These are phyloP conservation scores for Helichrysum umbraculigerum DNA, from an alignment of 129 eudicot species.

Conservation along the genomic window DNA sequence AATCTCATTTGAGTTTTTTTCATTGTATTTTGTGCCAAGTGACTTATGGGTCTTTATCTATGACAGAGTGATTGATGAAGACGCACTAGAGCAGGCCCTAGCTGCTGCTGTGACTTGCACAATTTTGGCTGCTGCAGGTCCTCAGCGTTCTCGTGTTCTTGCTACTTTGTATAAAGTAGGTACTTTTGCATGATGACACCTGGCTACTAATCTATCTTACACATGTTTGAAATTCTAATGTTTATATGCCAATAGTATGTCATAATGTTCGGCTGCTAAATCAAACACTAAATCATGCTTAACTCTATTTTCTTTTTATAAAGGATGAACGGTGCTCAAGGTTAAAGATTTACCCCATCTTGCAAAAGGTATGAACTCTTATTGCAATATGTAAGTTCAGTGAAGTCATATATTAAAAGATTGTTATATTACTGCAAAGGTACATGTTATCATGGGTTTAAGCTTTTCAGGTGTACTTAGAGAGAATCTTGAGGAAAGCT, in stretches of 20 bases:
- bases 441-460: slow-evolving; percentile 18
- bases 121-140: slow-evolving; percentile 99
- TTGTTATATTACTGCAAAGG: slow-evolving; percentile 11
- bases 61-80: slow-evolving; percentile 88
- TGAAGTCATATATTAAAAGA: not conserved
- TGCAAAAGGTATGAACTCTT: slow-evolving; percentile 76
- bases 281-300: not conserved
- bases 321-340: slow-evolving; percentile 94
- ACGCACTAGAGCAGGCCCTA: slow-evolving; percentile 95
- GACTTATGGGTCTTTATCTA: slow-evolving; percentile 20
- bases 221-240: not conserved
- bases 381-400: not conserved
- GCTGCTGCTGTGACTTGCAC: slow-evolving; percentile 99
- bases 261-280: not conserved
- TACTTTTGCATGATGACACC: slow-evolving; percentile 4
- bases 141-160: slow-evolving; percentile 98
- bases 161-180: slow-evolving; percentile 94
- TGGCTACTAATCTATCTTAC: slow-evolving; percentile 1
- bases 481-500: slow-evolving; percentile 93
- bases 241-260: slow-evolving; percentile 19
- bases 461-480: slow-evolving; percentile 74
- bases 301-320: slow-evolving; percentile 28
- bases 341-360: slow-evolving; percentile 85
- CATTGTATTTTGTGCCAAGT: not conserved
- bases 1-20: not conserved